Base-by-base conservation (phyloP, 2,329 filamentous ascomycete genomes). In the Ophidiomyces ophidiicola region DNA sequence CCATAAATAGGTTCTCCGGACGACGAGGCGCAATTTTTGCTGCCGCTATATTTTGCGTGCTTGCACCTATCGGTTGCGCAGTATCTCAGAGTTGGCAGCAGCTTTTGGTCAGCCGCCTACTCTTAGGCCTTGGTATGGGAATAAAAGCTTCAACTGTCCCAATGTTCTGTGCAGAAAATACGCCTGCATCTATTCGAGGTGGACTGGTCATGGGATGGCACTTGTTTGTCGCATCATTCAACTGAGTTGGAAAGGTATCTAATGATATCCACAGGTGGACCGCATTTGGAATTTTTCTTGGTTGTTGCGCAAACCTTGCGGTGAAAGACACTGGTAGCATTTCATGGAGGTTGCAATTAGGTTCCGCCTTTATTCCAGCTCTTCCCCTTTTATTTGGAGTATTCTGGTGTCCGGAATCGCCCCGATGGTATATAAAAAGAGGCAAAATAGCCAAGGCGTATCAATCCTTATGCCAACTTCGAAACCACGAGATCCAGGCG, bases 391-490 rank as follows among this genome's bases (percentile, higher is more conserved):
- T 77, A 6, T 11, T 72, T 6, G 64, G 69, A 31, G 62, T 79
- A 18, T 81, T 64, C 46, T 67, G 78, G 46, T 78, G 74, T 46
- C 76, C 76, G 0, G 75, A 80, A 50, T 78, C 73, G 1, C 76
- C 77, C 2, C 68, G 76, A 38, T 82, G 76, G 76, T 72, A 68
- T 39, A 71, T 81, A 55, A 78, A 82, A 56, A 80, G 82, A 54
- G 67, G 71, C 39, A 66, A 69, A 6, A 78, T 80, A 49, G 49
- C 51, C 5, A 62, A 78, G 35, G 80, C 80, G 2, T 80, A 74
- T 61, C 56, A 59, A 10, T 76, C 74, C 2, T 65, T 81, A 0
- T 57, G 68, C 10, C 62, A 63, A 5, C 64, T 81, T 4, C 67
- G 77, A 15, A 76, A 77, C 46, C 68, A 66, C 0, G 62, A 69